Evolutionary conservation across 768 basidiomycete genomes (phyloP).

Genomic region (Tulasnella sp.): DNA sequence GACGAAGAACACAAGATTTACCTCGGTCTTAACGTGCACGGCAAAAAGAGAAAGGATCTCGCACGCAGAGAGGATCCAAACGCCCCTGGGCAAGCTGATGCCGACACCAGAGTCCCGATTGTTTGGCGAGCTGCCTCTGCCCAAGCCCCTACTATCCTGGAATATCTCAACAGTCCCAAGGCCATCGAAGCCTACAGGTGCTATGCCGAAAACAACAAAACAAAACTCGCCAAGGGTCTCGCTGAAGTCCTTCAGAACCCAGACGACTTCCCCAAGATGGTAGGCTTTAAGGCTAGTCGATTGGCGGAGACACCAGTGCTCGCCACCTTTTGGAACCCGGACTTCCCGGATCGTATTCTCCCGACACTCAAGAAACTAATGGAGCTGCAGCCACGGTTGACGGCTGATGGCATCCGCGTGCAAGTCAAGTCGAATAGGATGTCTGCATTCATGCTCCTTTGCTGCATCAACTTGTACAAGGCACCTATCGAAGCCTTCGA

Average conservation of each 20-base stretch:
- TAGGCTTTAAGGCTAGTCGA: slow-evolving; percentile 44
- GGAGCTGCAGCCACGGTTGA: slow-evolving; percentile 36
- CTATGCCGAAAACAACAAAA: slow-evolving; percentile 40
- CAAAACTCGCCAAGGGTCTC: slow-evolving; percentile 36
- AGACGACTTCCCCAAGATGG: slow-evolving; percentile 39
- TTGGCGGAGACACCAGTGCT: slow-evolving; percentile 48
- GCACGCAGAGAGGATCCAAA: slow-evolving; percentile 46
- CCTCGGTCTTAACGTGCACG: slow-evolving; percentile 54
- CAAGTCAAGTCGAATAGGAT: slow-evolving; percentile 35
- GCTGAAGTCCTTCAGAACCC: slow-evolving; percentile 37
- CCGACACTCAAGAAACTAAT: slow-evolving; percentile 39
- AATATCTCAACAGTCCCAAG: slow-evolving; percentile 42
- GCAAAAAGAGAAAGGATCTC: slow-evolving; percentile 53
- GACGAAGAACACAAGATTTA: slow-evolving; percentile 34
- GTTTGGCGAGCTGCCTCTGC: slow-evolving; percentile 42
- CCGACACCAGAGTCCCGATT: slow-evolving; percentile 24
- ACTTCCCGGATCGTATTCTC: slow-evolving; percentile 12
- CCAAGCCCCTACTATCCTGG: slow-evolving; percentile 29
- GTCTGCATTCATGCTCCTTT: slow-evolving; percentile 38
- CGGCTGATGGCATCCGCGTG: slow-evolving; percentile 38
- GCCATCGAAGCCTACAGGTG: slow-evolving; percentile 46
- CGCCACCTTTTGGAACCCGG: slow-evolving; percentile 36
- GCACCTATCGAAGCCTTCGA: slow-evolving; percentile 37
- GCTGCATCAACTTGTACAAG: slow-evolving; percentile 27
- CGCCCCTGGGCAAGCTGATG: slow-evolving; percentile 33